A percentile compares a stretch with the other conserved stretches of the same genome.
These are phyloP conservation scores for Pseudonectria foliicola DNA, from an alignment of 2,329 filamentous ascomycete species.

Conservation along the genomic window DNA sequence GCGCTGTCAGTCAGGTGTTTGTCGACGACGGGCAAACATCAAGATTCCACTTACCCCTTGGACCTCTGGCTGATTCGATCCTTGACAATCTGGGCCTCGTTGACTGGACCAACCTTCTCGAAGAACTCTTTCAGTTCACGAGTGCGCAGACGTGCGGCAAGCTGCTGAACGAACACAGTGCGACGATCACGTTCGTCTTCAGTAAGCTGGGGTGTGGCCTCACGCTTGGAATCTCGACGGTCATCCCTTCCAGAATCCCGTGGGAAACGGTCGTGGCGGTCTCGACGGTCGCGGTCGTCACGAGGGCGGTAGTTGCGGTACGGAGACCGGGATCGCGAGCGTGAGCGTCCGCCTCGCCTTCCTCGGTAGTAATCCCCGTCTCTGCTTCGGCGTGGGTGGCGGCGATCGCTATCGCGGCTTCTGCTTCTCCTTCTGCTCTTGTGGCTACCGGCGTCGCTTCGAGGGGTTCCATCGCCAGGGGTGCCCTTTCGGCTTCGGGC, in stretches of 20 bases:
- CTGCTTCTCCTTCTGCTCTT: slow-evolving; percentile 75
- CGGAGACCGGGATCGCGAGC: slow-evolving; percentile 67
- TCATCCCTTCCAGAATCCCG: slow-evolving; percentile 47
- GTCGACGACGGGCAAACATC: slow-evolving; percentile 1
- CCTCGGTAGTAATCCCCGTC: slow-evolving; percentile 63
- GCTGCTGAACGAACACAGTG: slow-evolving; percentile 97
- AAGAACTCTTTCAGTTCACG: slow-evolving; percentile 94
- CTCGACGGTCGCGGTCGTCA: slow-evolving; percentile 47
- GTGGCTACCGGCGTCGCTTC: slow-evolving; percentile 71
- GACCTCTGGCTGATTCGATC: slow-evolving; percentile 93
- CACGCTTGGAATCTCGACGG: slow-evolving; percentile 35
- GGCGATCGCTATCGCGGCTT: slow-evolving; percentile 69
- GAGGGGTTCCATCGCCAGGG: slow-evolving; percentile 56
- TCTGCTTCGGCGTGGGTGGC: slow-evolving; percentile 66
- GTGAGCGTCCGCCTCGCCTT: slow-evolving; percentile 46
- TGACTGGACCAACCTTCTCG: slow-evolving; percentile 87
- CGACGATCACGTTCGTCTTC: slow-evolving; percentile 95
- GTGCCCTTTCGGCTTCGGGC: slow-evolving; percentile 40
- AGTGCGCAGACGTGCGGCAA: slow-evolving; percentile 86
- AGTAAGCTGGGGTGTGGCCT: slow-evolving; percentile 65
- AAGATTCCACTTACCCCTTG: slow-evolving; percentile 66
- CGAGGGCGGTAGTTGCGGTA: slow-evolving; percentile 51
- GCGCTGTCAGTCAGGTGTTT: slow-evolving; percentile 29
- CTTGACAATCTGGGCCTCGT: slow-evolving; percentile 97
- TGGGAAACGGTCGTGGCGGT: slow-evolving; percentile 45